Evolutionary conservation across 2,329 filamentous ascomycete species (phyloP), one percentile per base, ranked within the genome.

Genomic region (Colletotrichum neosansevieriae): DNA sequence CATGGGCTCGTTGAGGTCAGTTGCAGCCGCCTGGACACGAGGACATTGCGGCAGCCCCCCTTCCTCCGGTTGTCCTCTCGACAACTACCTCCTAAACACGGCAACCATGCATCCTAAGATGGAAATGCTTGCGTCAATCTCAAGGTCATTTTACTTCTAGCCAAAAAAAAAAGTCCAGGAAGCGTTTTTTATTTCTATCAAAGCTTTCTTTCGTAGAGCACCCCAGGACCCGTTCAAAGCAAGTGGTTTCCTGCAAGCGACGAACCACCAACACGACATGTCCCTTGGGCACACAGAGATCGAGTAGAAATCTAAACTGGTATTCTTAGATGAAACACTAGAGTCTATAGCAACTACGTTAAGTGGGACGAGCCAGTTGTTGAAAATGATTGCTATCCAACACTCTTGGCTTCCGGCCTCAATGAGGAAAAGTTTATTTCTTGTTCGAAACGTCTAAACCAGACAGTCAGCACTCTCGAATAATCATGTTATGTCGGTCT

Each of bases 361-460:
- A 19, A 58, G 38, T 24, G 15, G 40, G 6, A 58, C 9, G 6
- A 9, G 29, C 29, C 6, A 29, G 6, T 29, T 29, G 24, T 9
- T 29, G 29, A 9, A 29, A 2, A 2, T 29, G 29, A 29, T 7
- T 29, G 7, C 9, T 29, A 29, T 29, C 7, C 29, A 6, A 29
- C 6, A 32, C 12, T 32, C 4, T 19, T 54, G 4, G 50, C 17
- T 17, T 29, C 34, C 51, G 11, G 34, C 9, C 34, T 56, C 13
- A 6, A 56, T 15, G 9, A 56, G 13, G 4, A 32, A 32, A 32
- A 3, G 1, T 61, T 47, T 61, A 61, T 53, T 61, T 61, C 58
- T 44, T 61, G 47, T 61, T 61, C n/a, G 58, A 61, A 61, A 61
- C 58, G 34, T 61, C 58, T 61, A 2, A 44, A 4, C 0, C 1